phyloP scores from a whole-genome alignment of 805 yeast genomes.

The Barnettozyma pratensis region DNA sequence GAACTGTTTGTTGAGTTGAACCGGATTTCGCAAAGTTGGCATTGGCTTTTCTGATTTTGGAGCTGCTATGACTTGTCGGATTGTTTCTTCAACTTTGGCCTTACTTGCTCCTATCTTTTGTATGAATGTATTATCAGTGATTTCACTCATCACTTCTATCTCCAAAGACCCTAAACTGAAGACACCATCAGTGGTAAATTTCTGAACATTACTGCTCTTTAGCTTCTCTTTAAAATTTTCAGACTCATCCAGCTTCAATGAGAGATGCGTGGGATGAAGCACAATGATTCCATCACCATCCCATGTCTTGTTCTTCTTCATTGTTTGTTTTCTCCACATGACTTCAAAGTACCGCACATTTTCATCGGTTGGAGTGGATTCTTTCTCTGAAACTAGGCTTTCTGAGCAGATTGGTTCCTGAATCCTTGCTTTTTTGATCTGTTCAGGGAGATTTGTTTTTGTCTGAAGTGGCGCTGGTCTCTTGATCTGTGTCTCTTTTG shows the following conservation, averaged over 20 bases:
- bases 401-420: not conserved
- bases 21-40: conserved; percentile 7
- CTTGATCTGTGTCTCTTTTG: conserved; percentile 1
- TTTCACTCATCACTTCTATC: conserved; percentile 51
- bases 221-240: conserved; percentile 27
- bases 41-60: not conserved
- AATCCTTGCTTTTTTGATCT: not conserved
- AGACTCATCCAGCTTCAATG: conserved; percentile 30
- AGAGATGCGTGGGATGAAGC: conserved; percentile 22
- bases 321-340: conserved; percentile 54
- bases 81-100: not conserved
- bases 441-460: not conserved
- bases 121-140: conserved; percentile 24
- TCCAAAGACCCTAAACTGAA: conserved; percentile 56
- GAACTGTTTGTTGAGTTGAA: conserved; percentile 19
- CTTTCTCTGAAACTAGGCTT: not conserved
- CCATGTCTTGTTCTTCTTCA: conserved; percentile 88
- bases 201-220: conserved; percentile 13
- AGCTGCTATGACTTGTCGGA: not conserved
- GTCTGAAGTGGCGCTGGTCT: conserved; percentile 2
- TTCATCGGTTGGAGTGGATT: not conserved
- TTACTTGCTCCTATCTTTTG: conserved; percentile 14
- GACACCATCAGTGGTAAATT: conserved; percentile 32
- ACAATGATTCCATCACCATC: conserved; percentile 78
- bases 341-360: conserved; percentile 19